phyloP scores from a whole-genome alignment of 75 land plant species.

The Sequoia sempervirens region DNA sequence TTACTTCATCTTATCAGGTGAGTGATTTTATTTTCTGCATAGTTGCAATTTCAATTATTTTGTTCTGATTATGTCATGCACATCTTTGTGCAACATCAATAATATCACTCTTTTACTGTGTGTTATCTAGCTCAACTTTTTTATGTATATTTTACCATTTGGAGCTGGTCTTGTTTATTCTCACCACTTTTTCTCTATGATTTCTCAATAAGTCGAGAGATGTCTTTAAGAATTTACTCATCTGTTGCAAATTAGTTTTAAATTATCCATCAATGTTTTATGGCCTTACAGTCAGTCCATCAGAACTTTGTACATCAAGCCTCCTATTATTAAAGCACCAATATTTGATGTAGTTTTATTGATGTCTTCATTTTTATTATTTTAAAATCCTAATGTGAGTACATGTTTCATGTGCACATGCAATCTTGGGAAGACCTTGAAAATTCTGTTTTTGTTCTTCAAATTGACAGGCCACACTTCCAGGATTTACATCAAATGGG shows the following conservation, averaged over 20 bases:
- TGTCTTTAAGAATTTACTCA: neutral
- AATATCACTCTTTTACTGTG: neutral
- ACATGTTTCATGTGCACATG: neutral
- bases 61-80: neutral
- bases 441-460: neutral
- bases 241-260: neutral
- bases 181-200: neutral
- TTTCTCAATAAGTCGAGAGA: neutral
- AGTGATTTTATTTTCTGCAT: neutral
- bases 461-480: slow-evolving; percentile 67
- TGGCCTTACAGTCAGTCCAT: neutral
- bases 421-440: neutral
- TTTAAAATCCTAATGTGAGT: neutral
- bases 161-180: neutral
- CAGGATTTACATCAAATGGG: slow-evolving; percentile 77
- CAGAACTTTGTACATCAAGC: neutral
- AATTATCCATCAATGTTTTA: neutral
- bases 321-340: neutral
- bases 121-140: neutral
- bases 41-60: neutral
- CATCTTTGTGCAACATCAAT: neutral
- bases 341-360: neutral
- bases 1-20: slow-evolving; percentile 94
- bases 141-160: neutral
- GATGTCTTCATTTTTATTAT: neutral